These are phyloP conservation scores for Silene latifolia DNA, from an alignment of 148 eudicot species.

Conservation along the genomic window DNA sequence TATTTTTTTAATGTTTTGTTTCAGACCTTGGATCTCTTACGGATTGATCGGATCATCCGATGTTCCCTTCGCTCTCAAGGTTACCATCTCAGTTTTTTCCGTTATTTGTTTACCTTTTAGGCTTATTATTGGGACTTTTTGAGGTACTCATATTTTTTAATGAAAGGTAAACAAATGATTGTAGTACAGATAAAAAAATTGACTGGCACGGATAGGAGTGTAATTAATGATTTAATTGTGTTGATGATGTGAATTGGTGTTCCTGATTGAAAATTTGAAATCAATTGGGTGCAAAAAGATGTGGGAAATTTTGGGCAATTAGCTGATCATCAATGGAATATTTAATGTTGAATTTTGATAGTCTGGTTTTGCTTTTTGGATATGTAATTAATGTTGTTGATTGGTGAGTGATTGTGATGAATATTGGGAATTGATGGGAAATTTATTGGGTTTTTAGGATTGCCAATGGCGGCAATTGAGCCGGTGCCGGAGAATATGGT, in stretches of 20 bases:
- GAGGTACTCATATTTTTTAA: too few species aligned
- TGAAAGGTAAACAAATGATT: too few species aligned
- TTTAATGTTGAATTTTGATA: neutral
- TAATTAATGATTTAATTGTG: too few species aligned
- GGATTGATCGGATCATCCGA: slow-evolving; percentile 88
- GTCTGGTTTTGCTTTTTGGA: neutral
- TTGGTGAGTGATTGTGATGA: neutral
- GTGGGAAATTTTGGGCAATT: too few species aligned
- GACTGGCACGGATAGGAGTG: too few species aligned
- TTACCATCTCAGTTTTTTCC: neutral
- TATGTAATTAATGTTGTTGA: neutral
- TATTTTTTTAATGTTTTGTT: neutral
- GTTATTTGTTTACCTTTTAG: neutral
- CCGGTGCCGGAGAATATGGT: slow-evolving; percentile 84
- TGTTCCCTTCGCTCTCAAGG: slow-evolving; percentile 94
- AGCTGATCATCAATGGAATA: neutral
- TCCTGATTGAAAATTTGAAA: too few species aligned
- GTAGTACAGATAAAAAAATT: too few species aligned
- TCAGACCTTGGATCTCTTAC: slow-evolving; percentile 60
- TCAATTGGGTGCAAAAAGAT: too few species aligned
- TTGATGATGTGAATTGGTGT: too few species aligned
- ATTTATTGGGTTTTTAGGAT: slow-evolving; percentile 34
- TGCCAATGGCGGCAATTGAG: slow-evolving; percentile 88
- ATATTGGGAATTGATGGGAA: slow-evolving; percentile 10
- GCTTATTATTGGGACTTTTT: too few species aligned